These are phyloP conservation scores for Monosporozyma aquatica DNA, from an alignment of 805 yeast genomes.

Conservation along the genomic window DNA sequence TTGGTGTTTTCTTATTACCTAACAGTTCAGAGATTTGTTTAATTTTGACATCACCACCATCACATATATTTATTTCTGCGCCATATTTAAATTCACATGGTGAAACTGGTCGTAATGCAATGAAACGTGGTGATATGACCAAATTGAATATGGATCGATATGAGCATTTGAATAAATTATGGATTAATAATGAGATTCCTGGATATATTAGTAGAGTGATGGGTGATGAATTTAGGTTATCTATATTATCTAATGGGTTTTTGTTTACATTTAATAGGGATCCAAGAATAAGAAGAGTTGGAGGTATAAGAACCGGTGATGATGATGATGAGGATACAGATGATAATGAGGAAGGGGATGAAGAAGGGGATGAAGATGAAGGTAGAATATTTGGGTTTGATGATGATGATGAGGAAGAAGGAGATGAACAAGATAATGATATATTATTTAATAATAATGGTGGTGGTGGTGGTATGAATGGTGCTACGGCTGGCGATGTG, in stretches of 20 bases:
- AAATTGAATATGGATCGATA: conserved; percentile 45
- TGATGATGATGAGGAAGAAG: conserved; percentile 14
- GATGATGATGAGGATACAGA: conserved; percentile 19
- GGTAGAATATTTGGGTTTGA: not conserved
- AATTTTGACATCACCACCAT: conserved; percentile 28
- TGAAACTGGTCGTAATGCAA: conserved; percentile 51
- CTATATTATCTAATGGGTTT: conserved; percentile 21
- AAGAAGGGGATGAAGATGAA: conserved; percentile 2
- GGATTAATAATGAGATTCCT: conserved; percentile 53
- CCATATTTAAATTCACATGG: conserved; percentile 73
- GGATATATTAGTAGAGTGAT: conserved; percentile 37
- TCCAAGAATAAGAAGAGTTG: conserved; percentile 16
- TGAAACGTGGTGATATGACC: conserved; percentile 48
- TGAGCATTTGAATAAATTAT: conserved; percentile 45
- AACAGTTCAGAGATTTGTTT: conserved; percentile 29
- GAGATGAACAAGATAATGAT: conserved; percentile 13
- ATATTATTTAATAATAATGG: too few species aligned
- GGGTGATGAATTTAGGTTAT: conserved; percentile 30
- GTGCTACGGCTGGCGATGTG: conserved; percentile 9
- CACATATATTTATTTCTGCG: conserved; percentile 37
- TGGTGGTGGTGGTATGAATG: conserved; percentile 12
- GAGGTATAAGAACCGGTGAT: conserved; percentile 15
- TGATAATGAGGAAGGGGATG: conserved; percentile 14
- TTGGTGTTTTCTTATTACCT: conserved; percentile 32
- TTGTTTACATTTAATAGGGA: conserved; percentile 23